Percentiles rank a stretch among this genome's conserved stretches.
phyloP scores from a whole-genome alignment of 2,329 filamentous ascomycete genomes.

The Neocucurbitaria cava region DNA sequence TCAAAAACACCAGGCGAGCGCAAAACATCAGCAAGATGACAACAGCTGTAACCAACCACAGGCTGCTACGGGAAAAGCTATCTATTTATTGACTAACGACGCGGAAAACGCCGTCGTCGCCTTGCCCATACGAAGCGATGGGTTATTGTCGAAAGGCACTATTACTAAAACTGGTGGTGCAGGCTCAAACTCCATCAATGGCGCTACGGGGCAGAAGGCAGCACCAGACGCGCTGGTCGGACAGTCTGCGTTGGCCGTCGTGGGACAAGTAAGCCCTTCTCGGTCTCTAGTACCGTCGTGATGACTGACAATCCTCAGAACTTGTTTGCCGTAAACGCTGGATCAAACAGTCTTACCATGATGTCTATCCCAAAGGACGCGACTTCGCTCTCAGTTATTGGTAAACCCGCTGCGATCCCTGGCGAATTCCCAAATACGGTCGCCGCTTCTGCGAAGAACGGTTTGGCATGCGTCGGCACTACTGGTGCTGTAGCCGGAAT shows the following conservation, averaged over 20 bases:
- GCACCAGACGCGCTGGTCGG: constrained; percentile 60
- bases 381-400: constrained; percentile 38
- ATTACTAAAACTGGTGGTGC: constrained; percentile 57
- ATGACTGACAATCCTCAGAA: constrained; percentile 43
- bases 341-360: constrained; percentile 51
- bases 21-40: background rate
- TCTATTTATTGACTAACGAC: constrained; percentile 66
- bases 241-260: constrained; percentile 60
- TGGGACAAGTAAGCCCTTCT: constrained; percentile 59
- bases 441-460: constrained; percentile 45
- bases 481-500: constrained; percentile 47
- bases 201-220: constrained; percentile 44
- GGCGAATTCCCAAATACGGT: constrained; percentile 52
- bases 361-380: constrained; percentile 44
- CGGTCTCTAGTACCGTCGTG: too few relatives aligned
- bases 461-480: constrained; percentile 48
- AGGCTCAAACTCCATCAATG: constrained; percentile 53
- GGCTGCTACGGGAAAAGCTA: constrained; percentile 49
- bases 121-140: constrained; percentile 56
- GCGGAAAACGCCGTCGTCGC: constrained; percentile 59
- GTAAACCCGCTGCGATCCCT: constrained; percentile 40
- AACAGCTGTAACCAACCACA: constrained; percentile 9
- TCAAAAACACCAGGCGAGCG: background rate
- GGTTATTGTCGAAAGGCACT: constrained; percentile 54
- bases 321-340: constrained; percentile 61